Evolutionary conservation across 192 early-diverging fungal genomes (phyloP), one percentile per base, ranked within the genome.

Genomic region (Backusella tuberculispora): DNA sequence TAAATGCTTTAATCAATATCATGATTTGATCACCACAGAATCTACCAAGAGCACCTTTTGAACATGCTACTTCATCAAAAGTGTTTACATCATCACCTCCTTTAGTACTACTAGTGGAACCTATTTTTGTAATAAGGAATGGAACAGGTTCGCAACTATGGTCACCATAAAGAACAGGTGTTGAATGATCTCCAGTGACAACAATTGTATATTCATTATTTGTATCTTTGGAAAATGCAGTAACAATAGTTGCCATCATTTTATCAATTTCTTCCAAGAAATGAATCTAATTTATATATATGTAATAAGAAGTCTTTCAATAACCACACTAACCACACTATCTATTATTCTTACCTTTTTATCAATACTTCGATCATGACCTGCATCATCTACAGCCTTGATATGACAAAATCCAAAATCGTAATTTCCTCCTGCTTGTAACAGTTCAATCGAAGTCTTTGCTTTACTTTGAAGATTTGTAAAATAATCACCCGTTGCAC

Each of bases 361-460:
- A 7, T 72, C 13, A 2, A 69, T 65, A 29, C 76, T 50, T 19
- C 64, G 66, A 60, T 80, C 79, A 70, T 80, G 79, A 3, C 79
- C 79, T 26, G 79, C 75, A 74, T 80, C 79, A 63, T 80, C 79
- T 5, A 80, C 79, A 24, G 79, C 79, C 48, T 80, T 80, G 38
- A 80, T 68, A 70, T 80, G 79, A 40, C 76, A 50, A 70, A 80
- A 76, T 0, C 79, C 74, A 80, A 80, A 80, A 44, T 80, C 79
- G 29, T 80, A 80, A 10, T 21, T 10, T 34, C 2, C 29, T 17
- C 12, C 29, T 17, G 7, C 24, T 13, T 34, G 41, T 8, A 80
- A 3, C 8, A 64, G 63, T 17, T 63, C 21, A 3, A 80, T 17
- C 0, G 65, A 60, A 9, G 79, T 75, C 0, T 69, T n/a, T 46